Conservation (phyloP, 73 alveolate genomes). For the Tetrahymena thermophila region DNA sequence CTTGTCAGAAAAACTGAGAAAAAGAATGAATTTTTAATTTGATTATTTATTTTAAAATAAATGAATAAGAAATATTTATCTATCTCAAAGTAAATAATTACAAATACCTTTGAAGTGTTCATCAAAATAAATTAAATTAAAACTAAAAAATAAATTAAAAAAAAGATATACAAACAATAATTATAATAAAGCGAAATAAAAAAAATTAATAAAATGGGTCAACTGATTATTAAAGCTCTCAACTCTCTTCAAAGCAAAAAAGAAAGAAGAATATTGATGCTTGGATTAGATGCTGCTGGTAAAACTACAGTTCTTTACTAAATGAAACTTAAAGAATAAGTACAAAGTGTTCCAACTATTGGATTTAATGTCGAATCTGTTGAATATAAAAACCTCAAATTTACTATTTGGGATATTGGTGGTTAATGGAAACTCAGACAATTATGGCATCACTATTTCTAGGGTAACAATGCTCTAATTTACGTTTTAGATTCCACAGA, state of each 20-base stretch:
- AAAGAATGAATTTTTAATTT: too few species aligned
- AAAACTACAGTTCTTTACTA: conserved; percentile 60
- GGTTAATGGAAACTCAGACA: conserved; percentile 72
- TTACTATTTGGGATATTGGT: conserved; percentile 93
- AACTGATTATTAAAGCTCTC: background rate
- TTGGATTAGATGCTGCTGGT: conserved; percentile 69
- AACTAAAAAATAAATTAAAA: background rate
- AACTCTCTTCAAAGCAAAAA: conserved; percentile 3
- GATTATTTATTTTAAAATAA: too few species aligned
- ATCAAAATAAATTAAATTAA: background rate
- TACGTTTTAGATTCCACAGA: conserved; percentile 75
- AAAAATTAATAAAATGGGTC: background rate
- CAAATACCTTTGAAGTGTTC: too few species aligned
- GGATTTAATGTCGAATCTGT: conserved; percentile 90
- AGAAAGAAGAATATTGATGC: conserved; percentile 48
- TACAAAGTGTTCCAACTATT: conserved; percentile 76
- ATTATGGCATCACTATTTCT: conserved; percentile 83
- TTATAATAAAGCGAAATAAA: background rate
- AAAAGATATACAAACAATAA: background rate
- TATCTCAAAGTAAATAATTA: background rate
- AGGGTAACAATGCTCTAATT: conserved; percentile 68
- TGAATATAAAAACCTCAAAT: conserved; percentile 67
- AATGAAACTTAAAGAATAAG: conserved; percentile 65
- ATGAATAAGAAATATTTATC: background rate
- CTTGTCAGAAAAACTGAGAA: background rate